phyloP scores from a whole-genome alignment of 768 basidiomycete genomes.

The Naganishia antarctica region DNA sequence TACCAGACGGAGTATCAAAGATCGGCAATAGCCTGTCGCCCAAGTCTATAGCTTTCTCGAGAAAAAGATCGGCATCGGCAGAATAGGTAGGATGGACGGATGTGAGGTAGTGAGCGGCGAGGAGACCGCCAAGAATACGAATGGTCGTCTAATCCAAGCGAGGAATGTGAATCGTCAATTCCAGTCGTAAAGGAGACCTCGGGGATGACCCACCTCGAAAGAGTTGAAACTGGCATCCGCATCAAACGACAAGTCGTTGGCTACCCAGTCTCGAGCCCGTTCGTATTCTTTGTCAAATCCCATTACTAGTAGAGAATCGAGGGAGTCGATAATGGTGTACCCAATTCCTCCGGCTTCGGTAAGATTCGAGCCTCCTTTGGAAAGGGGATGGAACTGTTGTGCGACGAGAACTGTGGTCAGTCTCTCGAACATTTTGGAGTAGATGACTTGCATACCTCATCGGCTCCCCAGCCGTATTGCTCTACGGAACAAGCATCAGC shows the following conservation, averaged over 20 bases:
- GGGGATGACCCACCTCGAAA: constrained; percentile 65
- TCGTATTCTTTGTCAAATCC: constrained; percentile 71
- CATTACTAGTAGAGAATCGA: constrained; percentile 84
- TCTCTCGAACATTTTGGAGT: neutral
- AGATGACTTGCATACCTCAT: constrained; percentile 52
- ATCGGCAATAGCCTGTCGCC: constrained; percentile 76
- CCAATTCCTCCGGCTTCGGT: constrained; percentile 70
- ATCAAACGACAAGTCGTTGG: constrained; percentile 65
- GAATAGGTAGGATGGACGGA: constrained; percentile 43
- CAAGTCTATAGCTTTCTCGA: constrained; percentile 73
- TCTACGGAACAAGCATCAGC: constrained; percentile 53
- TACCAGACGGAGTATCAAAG: constrained; percentile 74
- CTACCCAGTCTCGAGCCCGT: constrained; percentile 73
- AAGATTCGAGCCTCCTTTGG: constrained; percentile 68
- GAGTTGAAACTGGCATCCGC: constrained; percentile 74
- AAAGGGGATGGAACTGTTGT: constrained; percentile 73
- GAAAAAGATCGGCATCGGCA: constrained; percentile 60
- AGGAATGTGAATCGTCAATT: no score
- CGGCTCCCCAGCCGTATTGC: constrained; percentile 80
- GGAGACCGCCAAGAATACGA: constrained; percentile 80
- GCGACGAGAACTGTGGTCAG: neutral
- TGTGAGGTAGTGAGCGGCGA: constrained; percentile 78
- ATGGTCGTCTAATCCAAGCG: constrained; percentile 70
- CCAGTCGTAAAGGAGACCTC: neutral
- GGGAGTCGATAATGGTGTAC: constrained; percentile 78